Conservation (phyloP, 768 basidiomycete genomes). For the Boletus reticuloceps region DNA sequence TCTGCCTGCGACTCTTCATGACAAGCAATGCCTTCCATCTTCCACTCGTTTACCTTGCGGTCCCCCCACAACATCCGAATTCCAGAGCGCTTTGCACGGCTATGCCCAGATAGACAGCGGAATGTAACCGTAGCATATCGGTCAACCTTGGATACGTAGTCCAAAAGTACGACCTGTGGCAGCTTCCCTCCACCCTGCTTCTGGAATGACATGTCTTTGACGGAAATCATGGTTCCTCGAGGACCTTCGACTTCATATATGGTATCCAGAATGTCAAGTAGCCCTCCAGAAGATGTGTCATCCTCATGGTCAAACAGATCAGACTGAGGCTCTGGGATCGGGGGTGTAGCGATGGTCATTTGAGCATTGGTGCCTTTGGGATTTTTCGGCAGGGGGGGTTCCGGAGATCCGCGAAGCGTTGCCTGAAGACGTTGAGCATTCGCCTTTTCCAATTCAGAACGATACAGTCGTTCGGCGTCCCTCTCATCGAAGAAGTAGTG, state of each 20-base stretch:
- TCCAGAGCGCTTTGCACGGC: conserved; percentile 70
- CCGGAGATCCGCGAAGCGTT: conserved; percentile 33
- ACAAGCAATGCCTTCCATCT: conserved; percentile 86
- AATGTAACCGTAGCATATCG: conserved; percentile 76
- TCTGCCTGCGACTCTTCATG: conserved; percentile 76
- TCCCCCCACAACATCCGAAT: conserved; percentile 75
- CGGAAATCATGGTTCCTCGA: conserved; percentile 48
- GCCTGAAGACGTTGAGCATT: conserved; percentile 45
- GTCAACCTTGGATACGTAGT: conserved; percentile 66
- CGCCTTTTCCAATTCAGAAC: conserved; percentile 48
- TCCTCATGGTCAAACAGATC: conserved; percentile 57
- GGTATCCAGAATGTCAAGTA: conserved; percentile 73
- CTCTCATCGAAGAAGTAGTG: conserved; percentile 71
- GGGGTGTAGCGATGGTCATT: not conserved
- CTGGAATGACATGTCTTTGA: conserved; percentile 76
- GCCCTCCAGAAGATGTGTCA: conserved; percentile 51
- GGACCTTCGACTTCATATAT: conserved; percentile 55
- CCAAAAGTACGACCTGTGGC: conserved; percentile 70
- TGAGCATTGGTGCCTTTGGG: not conserved
- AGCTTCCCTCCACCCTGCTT: conserved; percentile 83
- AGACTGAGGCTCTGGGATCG: conserved; percentile 7
- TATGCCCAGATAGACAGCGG: conserved; percentile 58
- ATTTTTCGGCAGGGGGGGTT: not conserved
- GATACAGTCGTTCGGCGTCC: conserved; percentile 61
- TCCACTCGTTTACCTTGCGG: conserved; percentile 59